Percentiles rank a stretch among this genome's conserved stretches.
Conservation (phyloP, 2,329 filamentous ascomycete species). For the Fusarium austroafricanum region DNA sequence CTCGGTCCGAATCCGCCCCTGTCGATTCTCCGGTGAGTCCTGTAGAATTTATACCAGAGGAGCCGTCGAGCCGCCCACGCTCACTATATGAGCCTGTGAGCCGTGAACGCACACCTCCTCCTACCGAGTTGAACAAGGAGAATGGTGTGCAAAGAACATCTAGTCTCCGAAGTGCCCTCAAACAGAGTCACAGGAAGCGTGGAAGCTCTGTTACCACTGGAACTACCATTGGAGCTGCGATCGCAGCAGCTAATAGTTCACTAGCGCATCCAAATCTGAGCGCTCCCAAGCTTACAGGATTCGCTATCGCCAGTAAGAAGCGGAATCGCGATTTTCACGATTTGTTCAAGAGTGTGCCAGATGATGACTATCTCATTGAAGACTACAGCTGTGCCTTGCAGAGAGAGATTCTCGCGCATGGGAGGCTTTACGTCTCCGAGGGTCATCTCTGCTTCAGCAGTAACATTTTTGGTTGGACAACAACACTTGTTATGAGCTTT, state of each 20-base stretch:
- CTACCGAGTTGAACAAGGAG: constrained; percentile 70
- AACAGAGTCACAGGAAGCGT: constrained; percentile 74
- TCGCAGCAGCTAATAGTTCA: constrained; percentile 76
- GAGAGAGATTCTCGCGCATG: constrained; percentile 93
- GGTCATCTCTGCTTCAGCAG: constrained; percentile 98
- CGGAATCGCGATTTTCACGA: constrained; percentile 95
- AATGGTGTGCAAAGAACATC: constrained; percentile 69
- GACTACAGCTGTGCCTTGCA: constrained; percentile 98
- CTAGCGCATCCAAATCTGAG: constrained; percentile 72
- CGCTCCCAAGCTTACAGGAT: constrained; percentile 86
- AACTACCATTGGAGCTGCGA: constrained; percentile 75
- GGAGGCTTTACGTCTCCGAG: constrained; percentile 94
- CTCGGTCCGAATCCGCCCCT: constrained; percentile 70
- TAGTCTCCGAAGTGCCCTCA: constrained; percentile 73
- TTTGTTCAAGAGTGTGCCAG: constrained; percentile 94
- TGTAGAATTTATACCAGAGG: constrained; percentile 50
- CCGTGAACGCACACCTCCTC: constrained; percentile 73
- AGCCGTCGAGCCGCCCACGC: constrained; percentile 56
- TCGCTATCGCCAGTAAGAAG: constrained; percentile 95
- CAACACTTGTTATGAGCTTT: constrained; percentile 96
- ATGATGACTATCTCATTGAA: constrained; percentile 97
- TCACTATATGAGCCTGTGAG: constrained; percentile 63
- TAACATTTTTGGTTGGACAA: constrained; percentile 98
- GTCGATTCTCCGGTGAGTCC: constrained; percentile 54
- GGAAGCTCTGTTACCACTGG: constrained; percentile 81